Evolutionary conservation across 371 early-diverging fungal species (phyloP), one percentile per base, ranked within the genome.

Genomic region (Dipsacomyces acuminosporus): DNA sequence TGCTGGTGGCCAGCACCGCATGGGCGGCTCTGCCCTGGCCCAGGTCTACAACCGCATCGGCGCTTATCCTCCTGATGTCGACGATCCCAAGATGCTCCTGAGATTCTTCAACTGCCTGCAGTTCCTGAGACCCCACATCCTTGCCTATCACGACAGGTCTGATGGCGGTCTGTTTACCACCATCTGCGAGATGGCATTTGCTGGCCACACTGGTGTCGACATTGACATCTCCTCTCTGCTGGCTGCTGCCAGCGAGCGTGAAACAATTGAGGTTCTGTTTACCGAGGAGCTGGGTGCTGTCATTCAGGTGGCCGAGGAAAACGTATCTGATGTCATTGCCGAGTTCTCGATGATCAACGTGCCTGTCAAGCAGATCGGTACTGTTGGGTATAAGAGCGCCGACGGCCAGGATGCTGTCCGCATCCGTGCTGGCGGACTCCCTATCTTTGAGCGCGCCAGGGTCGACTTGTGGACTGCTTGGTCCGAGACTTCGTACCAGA

Each of bases 241-340:
- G 24, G 72, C 74, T 2, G 48, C 72, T 21, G 52, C 72, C 15
- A 70, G 59, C 21, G 87, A 88, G 67, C 71, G 71, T 14, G 78
- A 84, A 1, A 70, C 86, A 19, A 40, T 72, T 8, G 59, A 43
- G 24, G 78, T 83, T 18, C 75, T 97, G 48, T 95, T 92, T 77
- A 91, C 89, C 67, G 96, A 97, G 75, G 98, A 97, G 73, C 80
- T 97, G 30, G 98, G 98, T 73, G 94, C 85, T 22, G 95, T 94
- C 6, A 74, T 97, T 33, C 95, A 97, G 73, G 84, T 94, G 8
- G 78, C 81, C 40, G 71, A 76, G 26, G 48, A 72, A 8, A 81
- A 86, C 38, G 63, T 85, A 4, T 83, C 78, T 18, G 56, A 71
- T 25, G 72, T 93, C 47, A 67, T 75, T 21, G 58, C 66, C 1